Conservation (phyloP, 805 yeast species). For the Hanseniaspora pseudoguilliermondii region DNA sequence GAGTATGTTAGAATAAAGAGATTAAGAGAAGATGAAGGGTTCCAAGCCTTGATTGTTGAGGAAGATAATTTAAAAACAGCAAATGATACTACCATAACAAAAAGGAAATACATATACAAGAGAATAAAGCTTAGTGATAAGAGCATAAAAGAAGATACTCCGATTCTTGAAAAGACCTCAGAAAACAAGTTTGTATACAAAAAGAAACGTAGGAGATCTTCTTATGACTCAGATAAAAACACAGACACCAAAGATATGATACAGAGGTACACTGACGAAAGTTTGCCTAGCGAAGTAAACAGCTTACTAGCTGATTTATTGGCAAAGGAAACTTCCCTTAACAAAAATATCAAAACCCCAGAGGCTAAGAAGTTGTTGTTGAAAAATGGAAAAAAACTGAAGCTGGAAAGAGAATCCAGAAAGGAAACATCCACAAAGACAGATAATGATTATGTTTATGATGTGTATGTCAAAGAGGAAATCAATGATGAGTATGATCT, state of each 20-base stretch:
- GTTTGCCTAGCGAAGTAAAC: conserved; percentile 41
- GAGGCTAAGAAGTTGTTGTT: conserved; percentile 11
- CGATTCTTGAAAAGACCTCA: conserved; percentile 8
- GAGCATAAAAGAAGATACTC: conserved; percentile 4
- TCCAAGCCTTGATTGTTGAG: conserved; percentile 42
- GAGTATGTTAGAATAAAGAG: conserved; percentile 66
- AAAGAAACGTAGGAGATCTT: conserved; percentile 2
- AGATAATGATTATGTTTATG: conserved; percentile 66
- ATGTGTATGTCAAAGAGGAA: conserved; percentile 62
- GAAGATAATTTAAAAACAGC: neutral
- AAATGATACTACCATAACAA: conserved; percentile 20
- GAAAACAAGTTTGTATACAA: conserved; percentile 3
- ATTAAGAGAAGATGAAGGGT: conserved; percentile 74
- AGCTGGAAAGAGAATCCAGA: conserved; percentile 19
- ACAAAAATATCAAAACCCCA: neutral
- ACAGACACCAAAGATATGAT: conserved; percentile 15
- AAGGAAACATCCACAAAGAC: conserved; percentile 18
- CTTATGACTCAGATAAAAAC: neutral
- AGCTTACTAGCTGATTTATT: conserved; percentile 53
- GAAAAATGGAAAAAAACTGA: conserved; percentile 11
- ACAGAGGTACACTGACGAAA: conserved; percentile 33
- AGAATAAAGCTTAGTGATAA: conserved; percentile 31
- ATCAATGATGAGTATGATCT: conserved; percentile 43
- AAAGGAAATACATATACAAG: conserved; percentile 31
- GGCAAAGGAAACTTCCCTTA: conserved; percentile 24